These are phyloP conservation scores for Acacia melanoxylon DNA, from an alignment of 306 rosid species.

Conservation along the genomic window DNA sequence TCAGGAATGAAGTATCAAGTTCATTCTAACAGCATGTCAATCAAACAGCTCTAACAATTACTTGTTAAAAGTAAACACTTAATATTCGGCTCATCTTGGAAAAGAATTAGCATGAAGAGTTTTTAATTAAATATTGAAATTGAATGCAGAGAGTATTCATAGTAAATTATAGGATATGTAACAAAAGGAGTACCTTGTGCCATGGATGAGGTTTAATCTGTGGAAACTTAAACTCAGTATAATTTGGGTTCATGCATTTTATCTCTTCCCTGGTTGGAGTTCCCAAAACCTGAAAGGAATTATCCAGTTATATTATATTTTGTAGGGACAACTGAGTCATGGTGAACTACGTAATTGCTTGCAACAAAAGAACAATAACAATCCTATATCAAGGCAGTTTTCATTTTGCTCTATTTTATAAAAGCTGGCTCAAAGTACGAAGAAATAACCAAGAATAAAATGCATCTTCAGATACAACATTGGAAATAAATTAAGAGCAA, in stretches of 20 bases:
- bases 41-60: constrained; percentile 5
- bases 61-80: background rate
- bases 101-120: constrained; percentile 15
- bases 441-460: constrained; percentile 19
- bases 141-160: background rate
- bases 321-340: background rate
- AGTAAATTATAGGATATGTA: constrained; percentile 8
- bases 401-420: background rate
- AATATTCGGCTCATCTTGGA: constrained; percentile 15
- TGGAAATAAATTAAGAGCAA: constrained; percentile 8
- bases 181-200: constrained; percentile 65
- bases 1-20: background rate
- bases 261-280: constrained; percentile 99
- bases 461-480: constrained; percentile 11
- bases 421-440: constrained; percentile 20
- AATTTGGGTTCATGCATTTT: constrained; percentile 99
- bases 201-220: constrained; percentile 99
- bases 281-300: constrained; percentile 78
- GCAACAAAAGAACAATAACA: constrained; percentile 20
- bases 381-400: constrained; percentile 1
- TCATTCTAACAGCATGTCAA: background rate
- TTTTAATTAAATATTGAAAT: constrained; percentile 15
- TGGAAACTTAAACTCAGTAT: constrained; percentile 95
- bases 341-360: background rate
- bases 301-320: background rate